These are phyloP conservation scores for Gentiana dahurica DNA, from an alignment of 257 asterid species.

Conservation along the genomic window DNA sequence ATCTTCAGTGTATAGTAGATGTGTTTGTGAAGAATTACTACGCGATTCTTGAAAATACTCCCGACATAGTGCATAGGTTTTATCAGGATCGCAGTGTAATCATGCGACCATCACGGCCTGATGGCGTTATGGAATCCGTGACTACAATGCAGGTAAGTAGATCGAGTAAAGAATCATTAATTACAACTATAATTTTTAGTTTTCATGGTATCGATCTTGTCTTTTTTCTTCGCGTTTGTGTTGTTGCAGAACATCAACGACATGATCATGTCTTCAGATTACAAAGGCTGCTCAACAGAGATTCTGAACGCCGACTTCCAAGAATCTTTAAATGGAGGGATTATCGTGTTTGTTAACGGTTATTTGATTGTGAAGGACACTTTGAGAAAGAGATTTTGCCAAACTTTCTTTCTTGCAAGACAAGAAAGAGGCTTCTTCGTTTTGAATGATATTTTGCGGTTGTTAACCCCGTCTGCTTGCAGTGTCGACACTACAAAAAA, in stretches of 20 bases:
- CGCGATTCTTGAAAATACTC: slow-evolving; percentile 16
- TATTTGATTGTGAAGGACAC: slow-evolving; percentile 16
- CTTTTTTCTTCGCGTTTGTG: no score
- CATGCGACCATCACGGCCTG: slow-evolving; percentile 28
- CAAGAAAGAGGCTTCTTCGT: slow-evolving; percentile 44
- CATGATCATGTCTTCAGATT: slow-evolving; percentile 42
- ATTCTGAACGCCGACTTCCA: slow-evolving; percentile 27
- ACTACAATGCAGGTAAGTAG: slow-evolving; percentile 33
- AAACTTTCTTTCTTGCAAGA: slow-evolving; percentile 53
- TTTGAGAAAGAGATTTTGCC: slow-evolving; percentile 25
- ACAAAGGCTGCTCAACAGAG: slow-evolving; percentile 23
- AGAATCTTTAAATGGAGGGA: slow-evolving; percentile 30
- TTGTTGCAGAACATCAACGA: slow-evolving; percentile 43
- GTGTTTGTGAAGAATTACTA: slow-evolving; percentile 35
- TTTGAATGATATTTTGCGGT: slow-evolving; percentile 43
- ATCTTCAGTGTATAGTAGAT: slow-evolving; percentile 19
- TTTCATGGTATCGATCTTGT: no score
- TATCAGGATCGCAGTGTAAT: slow-evolving; percentile 37
- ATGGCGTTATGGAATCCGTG: slow-evolving; percentile 20
- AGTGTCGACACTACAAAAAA: no score
- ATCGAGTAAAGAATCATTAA: no score
- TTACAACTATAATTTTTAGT: no score
- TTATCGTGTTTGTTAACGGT: slow-evolving; percentile 44
- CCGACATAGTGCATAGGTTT: slow-evolving; percentile 31
- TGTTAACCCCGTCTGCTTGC: not conserved